Percentiles rank a stretch among this genome's conserved stretches.
phyloP scores from a whole-genome alignment of 768 basidiomycete genomes.

The Phallus indusiatus region DNA sequence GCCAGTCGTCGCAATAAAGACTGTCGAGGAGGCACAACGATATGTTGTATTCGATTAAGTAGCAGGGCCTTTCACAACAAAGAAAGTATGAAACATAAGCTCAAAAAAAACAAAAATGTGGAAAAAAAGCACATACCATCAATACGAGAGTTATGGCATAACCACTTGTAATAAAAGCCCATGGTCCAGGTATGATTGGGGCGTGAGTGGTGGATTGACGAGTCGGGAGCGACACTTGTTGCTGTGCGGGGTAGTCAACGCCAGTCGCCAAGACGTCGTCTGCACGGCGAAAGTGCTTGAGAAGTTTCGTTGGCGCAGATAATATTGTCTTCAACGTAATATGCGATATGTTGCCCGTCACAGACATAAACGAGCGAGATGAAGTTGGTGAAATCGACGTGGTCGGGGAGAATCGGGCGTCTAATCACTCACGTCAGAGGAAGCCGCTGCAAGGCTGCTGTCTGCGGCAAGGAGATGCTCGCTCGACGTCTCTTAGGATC shows the following conservation, averaged over 20 bases:
- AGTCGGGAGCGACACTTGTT: conserved; percentile 4
- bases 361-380: conserved; percentile 6
- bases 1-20: conserved; percentile 19
- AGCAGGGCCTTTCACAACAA: conserved; percentile 42
- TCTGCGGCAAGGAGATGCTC: conserved; percentile 1
- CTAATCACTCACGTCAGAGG: no score
- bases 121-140: conserved; percentile 36
- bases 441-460: no score
- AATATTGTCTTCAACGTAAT: conserved; percentile 23
- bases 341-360: conserved; percentile 4
- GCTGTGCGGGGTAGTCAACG: background rate
- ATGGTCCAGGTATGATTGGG: conserved; percentile 44
- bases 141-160: conserved; percentile 59
- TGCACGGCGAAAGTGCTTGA: conserved; percentile 30
- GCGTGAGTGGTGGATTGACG: conserved; percentile 11
- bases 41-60: conserved; percentile 68
- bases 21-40: conserved; percentile 56
- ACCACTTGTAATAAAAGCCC: conserved; percentile 64
- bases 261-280: conserved; percentile 21
- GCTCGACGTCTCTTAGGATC: background rate
- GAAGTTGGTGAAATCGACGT: background rate
- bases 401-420: background rate
- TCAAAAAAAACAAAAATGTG: background rate
- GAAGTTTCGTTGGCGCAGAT: conserved; percentile 30
- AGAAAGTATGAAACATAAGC: background rate